phyloP scores from a whole-genome alignment of 768 basidiomycete species.

The Tephrocybe rancida region DNA sequence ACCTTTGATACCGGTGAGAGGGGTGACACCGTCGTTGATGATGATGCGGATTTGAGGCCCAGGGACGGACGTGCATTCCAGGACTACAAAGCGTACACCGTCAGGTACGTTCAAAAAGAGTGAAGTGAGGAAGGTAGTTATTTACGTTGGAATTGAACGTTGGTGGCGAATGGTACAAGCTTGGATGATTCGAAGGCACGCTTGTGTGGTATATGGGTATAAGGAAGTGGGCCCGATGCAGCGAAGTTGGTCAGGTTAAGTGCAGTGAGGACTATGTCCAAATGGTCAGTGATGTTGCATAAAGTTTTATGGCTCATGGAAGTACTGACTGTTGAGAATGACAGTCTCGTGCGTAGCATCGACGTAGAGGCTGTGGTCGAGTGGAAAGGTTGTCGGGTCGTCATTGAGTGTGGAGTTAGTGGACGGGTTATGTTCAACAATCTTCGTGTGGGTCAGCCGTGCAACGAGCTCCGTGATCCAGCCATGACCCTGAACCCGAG shows the following conservation, averaged over 20 bases:
- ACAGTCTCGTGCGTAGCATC: constrained; percentile 93
- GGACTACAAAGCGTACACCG: no score
- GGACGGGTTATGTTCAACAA: constrained; percentile 71
- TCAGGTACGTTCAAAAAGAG: no score
- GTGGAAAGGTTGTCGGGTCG: constrained; percentile 67
- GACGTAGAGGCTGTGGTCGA: constrained; percentile 75
- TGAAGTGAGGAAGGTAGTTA: no score
- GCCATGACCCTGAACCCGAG: constrained; percentile 75
- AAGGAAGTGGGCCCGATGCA: constrained; percentile 70
- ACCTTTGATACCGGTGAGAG: constrained; percentile 73
- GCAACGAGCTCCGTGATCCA: constrained; percentile 84
- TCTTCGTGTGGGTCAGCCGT: constrained; percentile 76
- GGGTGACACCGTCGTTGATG: constrained; percentile 85
- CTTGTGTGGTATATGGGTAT: constrained; percentile 66
- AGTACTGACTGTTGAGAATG: constrained; percentile 66
- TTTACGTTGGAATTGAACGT: no score
- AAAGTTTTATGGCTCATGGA: no score
- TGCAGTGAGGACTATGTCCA: constrained; percentile 87
- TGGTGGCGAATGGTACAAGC: constrained; percentile 41
- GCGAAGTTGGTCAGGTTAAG: constrained; percentile 82
- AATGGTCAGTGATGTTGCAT: no score
- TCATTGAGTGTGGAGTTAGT: constrained; percentile 85
- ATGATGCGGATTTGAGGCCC: constrained; percentile 74
- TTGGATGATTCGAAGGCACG: constrained; percentile 75
- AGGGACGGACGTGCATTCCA: constrained; percentile 53